A percentile compares a stretch with the other conserved stretches of the same genome.
Evolutionary conservation across 2,329 filamentous ascomycete species (phyloP).

Genomic region (Coniella vitis): DNA sequence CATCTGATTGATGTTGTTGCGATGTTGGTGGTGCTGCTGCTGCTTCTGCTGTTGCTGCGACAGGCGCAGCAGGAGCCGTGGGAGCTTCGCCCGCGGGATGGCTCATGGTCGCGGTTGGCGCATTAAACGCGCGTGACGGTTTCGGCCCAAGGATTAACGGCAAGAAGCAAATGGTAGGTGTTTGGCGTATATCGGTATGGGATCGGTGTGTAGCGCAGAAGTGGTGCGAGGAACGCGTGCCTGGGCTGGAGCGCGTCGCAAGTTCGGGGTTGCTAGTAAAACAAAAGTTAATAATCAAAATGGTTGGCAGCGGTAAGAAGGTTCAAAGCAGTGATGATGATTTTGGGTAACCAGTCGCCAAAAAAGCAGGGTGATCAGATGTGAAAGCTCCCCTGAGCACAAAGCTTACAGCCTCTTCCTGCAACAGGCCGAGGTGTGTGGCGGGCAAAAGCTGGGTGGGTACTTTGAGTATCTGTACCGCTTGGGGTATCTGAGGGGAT

Average conservation of each 20-base stretch:
- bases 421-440: not conserved
- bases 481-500: no score
- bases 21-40: slow-evolving; percentile 5
- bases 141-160: not conserved
- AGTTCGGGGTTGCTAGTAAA: not conserved
- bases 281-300: no score
- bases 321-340: not conserved
- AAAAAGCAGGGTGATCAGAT: slow-evolving; percentile 1
- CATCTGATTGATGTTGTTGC: not conserved
- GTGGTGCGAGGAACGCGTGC: not conserved
- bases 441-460: not conserved
- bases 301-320: not conserved
- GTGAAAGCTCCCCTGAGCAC: not conserved
- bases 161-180: no score
- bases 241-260: not conserved
- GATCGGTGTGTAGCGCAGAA: not conserved
- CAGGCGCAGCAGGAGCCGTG: slow-evolving; percentile 9
- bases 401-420: not conserved
- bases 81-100: slow-evolving; percentile 15
- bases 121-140: slow-evolving; percentile 13
- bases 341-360: not conserved
- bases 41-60: slow-evolving; percentile 5
- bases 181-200: not conserved
- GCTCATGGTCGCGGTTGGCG: slow-evolving; percentile 15
- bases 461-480: no score